These are phyloP conservation scores for Heliamphora exappendiculata DNA, from an alignment of 148 eudicot genomes.

Conservation along the genomic window DNA sequence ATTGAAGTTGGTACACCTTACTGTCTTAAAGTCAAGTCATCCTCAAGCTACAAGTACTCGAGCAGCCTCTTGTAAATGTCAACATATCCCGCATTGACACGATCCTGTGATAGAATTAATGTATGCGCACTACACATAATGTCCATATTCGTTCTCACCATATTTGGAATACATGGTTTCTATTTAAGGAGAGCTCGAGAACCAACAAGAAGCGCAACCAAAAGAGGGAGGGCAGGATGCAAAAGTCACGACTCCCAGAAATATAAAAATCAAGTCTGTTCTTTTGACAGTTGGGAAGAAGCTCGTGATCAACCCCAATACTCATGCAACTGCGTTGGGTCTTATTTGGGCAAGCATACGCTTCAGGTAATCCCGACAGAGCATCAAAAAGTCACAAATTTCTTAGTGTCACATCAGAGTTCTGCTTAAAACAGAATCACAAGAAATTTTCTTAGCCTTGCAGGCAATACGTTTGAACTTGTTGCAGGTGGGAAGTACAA, in stretches of 20 bases:
- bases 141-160: neutral
- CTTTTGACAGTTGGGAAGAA: slow-evolving; percentile 32
- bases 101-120: neutral
- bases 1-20: neutral
- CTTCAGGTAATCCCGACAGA: slow-evolving; percentile 30
- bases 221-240: slow-evolving; percentile 14
- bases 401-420: neutral
- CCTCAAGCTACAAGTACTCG: neutral
- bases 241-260: slow-evolving; percentile 10
- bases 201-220: slow-evolving; percentile 15
- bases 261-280: slow-evolving; percentile 13
- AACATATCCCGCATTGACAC: too few relatives aligned
- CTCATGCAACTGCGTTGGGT: slow-evolving; percentile 36
- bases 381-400: slow-evolving; percentile 10
- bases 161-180: neutral
- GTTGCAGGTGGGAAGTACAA: slow-evolving; percentile 33
- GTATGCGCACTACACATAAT: neutral
- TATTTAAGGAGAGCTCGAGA: slow-evolving; percentile 23
- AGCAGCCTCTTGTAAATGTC: neutral
- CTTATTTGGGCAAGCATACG: slow-evolving; percentile 41
- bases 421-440: neutral
- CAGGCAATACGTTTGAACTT: neutral
- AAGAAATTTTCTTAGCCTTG: neutral
- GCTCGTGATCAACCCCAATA: slow-evolving; percentile 40
- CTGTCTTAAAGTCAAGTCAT: neutral